Evolutionary conservation across 345 rosid genomes (phyloP), one percentile per base, ranked within the genome.

Genomic region (Brassica rapa): DNA sequence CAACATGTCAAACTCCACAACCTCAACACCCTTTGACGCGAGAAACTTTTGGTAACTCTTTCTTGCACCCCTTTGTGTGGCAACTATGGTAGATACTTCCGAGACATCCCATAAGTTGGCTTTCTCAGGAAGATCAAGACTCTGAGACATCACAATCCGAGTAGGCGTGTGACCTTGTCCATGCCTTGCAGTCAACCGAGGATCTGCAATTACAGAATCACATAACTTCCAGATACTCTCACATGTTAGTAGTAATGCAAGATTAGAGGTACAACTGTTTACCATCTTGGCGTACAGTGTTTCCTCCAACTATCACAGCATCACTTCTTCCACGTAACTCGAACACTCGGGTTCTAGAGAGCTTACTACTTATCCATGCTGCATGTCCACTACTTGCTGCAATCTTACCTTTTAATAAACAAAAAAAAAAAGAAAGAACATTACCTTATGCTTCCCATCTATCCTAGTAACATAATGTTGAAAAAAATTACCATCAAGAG

Each of bases 321-420:
- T 94, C 98, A 79, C 98, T 88, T 81, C 89, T 83, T 37, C 97
- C 97, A 59, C 98, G 85, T 55, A 94, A 82, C 81, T 90, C 94
- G 68, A 90, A 88, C 75, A 95, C 99, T 77, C 89, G 84, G 69
- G 82, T 74, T 85, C 97, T 88, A 59, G 99, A 95, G 59, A 69
- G 73, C 79, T 87, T 90, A 84, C 98, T 88, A 77, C 96, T 95
- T 86, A 93, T 90, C 99, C 99, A 95, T 6, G 93, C 81, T 11
- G 97, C 97, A 88, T 93, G 98, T 55, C 99, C 99, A 74, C 88
- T 89, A 60, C 87, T 91, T 62, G 97, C 86, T 71, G 98, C 99
- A 81, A 93, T 95, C 87, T 95, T 95, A 71, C 98, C 97, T 92
- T 66, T 76, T 39, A 63, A 69, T 70, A 81, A 67, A 77, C 57